phyloP scores from a whole-genome alignment of 148 eudicot genomes.

The Vaccinium vitisidaea region DNA sequence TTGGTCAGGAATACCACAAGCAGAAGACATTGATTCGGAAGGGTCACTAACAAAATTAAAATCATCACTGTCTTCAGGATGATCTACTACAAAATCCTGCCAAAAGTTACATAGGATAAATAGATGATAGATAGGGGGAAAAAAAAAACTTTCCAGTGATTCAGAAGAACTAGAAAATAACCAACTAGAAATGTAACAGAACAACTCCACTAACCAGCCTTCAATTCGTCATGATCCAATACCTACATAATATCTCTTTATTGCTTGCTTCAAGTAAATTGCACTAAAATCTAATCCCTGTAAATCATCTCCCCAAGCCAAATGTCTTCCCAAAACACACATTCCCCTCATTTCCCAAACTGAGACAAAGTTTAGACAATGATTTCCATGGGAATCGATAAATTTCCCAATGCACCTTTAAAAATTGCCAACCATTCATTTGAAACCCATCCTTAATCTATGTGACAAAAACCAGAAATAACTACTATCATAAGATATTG shows the following conservation, averaged over 20 bases:
- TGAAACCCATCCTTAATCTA: not conserved
- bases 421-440: not conserved
- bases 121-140: not conserved
- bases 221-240: not conserved
- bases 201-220: not conserved
- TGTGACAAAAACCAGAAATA: not conserved
- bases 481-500: not conserved
- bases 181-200: not conserved
- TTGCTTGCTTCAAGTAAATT: not conserved
- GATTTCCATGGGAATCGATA: not conserved
- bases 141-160: not conserved
- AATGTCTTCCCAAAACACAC: not conserved
- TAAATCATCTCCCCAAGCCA: not conserved
- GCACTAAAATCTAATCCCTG: not conserved
- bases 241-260: not conserved
- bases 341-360: not conserved
- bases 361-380: not conserved
- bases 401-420: not conserved
- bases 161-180: not conserved
- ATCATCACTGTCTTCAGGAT: constrained; percentile 40
- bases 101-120: constrained; percentile 22
- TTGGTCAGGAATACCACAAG: constrained; percentile 40
- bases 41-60: constrained; percentile 42
- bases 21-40: constrained; percentile 43
- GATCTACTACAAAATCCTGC: constrained; percentile 42